Evolutionary conservation across 768 basidiomycete species (phyloP), one percentile per base, ranked within the genome.

Genomic region (Mycena filopes): DNA sequence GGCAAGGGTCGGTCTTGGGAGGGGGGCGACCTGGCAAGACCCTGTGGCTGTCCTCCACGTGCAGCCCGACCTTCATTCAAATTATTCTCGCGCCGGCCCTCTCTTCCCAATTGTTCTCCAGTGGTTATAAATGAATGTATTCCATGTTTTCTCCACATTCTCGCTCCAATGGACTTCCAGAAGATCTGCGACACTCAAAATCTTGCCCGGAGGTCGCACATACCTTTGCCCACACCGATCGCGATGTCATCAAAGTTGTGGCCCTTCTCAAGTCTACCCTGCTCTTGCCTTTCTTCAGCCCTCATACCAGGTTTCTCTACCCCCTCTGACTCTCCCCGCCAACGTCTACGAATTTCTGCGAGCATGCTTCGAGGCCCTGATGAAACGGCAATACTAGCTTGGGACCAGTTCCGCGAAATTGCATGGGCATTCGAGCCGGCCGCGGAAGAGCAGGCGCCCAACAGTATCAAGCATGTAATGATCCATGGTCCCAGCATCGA

Each of bases 211-310:
- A 54, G 1, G 38, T 54, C 13, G 36, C 36, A 11, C 11, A 36
- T 36, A 36, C 36, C 36, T 36, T 36, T 36, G 15, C 36, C 36
- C 36, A 36, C 36, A 5, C 36, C 5, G 36, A 36, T n/a, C n/a
- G n/a, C 36, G 36, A 11, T 36, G 36, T 36, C 36, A 54, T 54
- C 11, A 38, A 54, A 13, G 23, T 54, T 26, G 11, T 41, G 0
- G 38, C 15, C 11, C 53, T 54, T 41, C 31, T 54, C 13, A 54
- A 54, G 25, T 38, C 40, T 6, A 54, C 53, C 23, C 53, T 54
- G 23, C 38, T 54, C 53, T 54, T 16, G 23, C 38, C 2, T 41
- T 26, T 28, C 53, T 41, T 2, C 20, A 38, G 13, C 53, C 53
- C 7, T 54, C 51, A 13, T 21, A 54, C n/a, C 53, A 47, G n/a